Conservation (phyloP, 192 early-diverging fungal species). For the Spizellomyces punctatus region DNA sequence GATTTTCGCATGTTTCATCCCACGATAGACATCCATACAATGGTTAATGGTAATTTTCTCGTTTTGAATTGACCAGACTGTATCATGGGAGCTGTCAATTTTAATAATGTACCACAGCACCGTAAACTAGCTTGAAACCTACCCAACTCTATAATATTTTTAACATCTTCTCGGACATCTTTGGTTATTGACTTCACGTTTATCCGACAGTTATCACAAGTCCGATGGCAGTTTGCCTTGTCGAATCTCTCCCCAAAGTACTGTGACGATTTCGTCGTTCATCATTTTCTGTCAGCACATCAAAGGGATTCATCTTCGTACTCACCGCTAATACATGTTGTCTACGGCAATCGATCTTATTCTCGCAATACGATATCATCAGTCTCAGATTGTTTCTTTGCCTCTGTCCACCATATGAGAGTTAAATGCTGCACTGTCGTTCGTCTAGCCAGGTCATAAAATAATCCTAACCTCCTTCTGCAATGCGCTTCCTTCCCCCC, state of each 20-base stretch:
- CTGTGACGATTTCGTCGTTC: slow-evolving; percentile 9
- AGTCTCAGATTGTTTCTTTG: slow-evolving; percentile 54
- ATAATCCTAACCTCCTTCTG: slow-evolving; percentile 70
- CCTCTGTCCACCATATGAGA: slow-evolving; percentile 41
- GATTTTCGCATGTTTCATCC: slow-evolving; percentile 61
- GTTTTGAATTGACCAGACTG: slow-evolving; percentile 34
- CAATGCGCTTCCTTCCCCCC: slow-evolving; percentile 75
- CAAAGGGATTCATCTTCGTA: slow-evolving; percentile 22
- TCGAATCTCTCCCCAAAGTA: slow-evolving; percentile 92
- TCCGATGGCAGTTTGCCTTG: slow-evolving; percentile 60
- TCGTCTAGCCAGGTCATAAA: not conserved
- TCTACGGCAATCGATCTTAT: slow-evolving; percentile 84
- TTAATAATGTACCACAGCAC: not conserved
- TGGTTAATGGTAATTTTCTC: slow-evolving; percentile 69
- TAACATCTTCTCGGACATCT: slow-evolving; percentile 60
- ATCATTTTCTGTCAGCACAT: not conserved
- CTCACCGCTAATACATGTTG: slow-evolving; percentile 67
- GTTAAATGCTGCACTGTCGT: not conserved
- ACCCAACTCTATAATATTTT: slow-evolving; percentile 56
- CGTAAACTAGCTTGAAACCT: slow-evolving; percentile 13
- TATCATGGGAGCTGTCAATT: too few relatives aligned
- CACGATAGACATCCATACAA: slow-evolving; percentile 75
- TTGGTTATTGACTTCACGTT: slow-evolving; percentile 31
- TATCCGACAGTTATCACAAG: slow-evolving; percentile 88
- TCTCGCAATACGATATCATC: slow-evolving; percentile 79